Evolutionary conservation across 2,329 filamentous ascomycete species (phyloP).

Genomic region (Paraphoma sp.): DNA sequence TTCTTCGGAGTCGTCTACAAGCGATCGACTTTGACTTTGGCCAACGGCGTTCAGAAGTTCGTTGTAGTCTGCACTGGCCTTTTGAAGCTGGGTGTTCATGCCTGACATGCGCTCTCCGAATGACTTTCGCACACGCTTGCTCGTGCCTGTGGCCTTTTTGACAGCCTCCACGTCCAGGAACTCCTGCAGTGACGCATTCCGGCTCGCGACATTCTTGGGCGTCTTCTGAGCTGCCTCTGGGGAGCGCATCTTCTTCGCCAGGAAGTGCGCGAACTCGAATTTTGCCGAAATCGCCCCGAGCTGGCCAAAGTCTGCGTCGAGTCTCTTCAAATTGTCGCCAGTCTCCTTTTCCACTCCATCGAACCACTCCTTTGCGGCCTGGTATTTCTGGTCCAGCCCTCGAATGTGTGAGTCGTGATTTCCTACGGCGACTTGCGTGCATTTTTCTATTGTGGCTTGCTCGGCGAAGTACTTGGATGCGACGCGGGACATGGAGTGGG

Average conservation of each 20-base stretch:
- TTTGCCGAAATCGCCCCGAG: conserved; percentile 71
- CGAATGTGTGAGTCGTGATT: conserved; percentile 81
- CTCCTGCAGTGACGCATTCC: conserved; percentile 39
- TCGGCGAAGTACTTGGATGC: conserved; percentile 73
- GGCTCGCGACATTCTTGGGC: conserved; percentile 31
- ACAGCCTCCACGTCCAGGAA: conserved; percentile 78
- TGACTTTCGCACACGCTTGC: conserved; percentile 66
- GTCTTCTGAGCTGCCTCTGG: conserved; percentile 27
- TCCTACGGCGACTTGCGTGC: conserved; percentile 81
- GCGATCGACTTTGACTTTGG: conserved; percentile 58
- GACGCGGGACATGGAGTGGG: conserved; percentile 67
- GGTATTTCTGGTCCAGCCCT: conserved; percentile 73
- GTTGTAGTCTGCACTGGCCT: conserved; percentile 51
- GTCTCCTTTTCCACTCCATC: conserved; percentile 73
- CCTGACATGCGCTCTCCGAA: conserved; percentile 64
- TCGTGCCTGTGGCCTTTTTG: conserved; percentile 73
- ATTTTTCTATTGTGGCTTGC: conserved; percentile 78
- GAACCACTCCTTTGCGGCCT: conserved; percentile 74
- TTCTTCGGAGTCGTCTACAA: conserved; percentile 66
- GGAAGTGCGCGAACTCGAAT: conserved; percentile 65
- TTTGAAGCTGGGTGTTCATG: conserved; percentile 51
- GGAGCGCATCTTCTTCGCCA: conserved; percentile 43
- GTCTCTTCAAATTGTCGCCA: conserved; percentile 66
- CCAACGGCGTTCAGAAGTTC: conserved; percentile 54
- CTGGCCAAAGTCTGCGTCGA: conserved; percentile 72